Evolutionary conservation across 108 stramenopile genomes (phyloP).

Genomic region (Skeletonema grethae): DNA sequence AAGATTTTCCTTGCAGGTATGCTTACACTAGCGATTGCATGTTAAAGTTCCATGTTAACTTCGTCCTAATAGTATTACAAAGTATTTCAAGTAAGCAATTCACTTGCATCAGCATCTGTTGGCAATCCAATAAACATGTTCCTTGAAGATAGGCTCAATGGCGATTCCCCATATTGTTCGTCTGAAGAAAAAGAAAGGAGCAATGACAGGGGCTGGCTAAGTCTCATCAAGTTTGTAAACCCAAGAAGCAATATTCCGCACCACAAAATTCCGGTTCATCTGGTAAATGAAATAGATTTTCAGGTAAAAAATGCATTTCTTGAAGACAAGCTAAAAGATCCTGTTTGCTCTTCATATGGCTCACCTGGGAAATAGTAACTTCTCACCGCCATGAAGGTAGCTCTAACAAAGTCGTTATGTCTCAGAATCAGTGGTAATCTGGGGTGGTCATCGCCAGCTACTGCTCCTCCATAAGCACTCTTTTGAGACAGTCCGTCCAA

Average conservation of each 20-base stretch:
- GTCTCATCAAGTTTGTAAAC: neutral
- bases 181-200: neutral
- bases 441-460: constrained; percentile 43
- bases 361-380: constrained; percentile 1
- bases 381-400: constrained; percentile 50
- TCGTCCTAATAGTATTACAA: too few relatives aligned
- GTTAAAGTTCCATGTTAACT: too few relatives aligned
- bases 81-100: neutral
- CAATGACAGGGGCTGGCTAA: neutral
- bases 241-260: neutral
- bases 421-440: constrained; percentile 46
- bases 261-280: constrained; percentile 6
- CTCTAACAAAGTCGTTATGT: constrained; percentile 54
- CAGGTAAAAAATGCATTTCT: constrained; percentile 5
- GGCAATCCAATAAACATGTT: constrained; percentile 3
- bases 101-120: neutral
- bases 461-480: constrained; percentile 28
- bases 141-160: neutral
- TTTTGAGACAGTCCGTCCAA: constrained; percentile 40
- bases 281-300: neutral
- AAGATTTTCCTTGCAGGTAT: too few relatives aligned
- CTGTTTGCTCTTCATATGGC: neutral
- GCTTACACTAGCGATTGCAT: too few relatives aligned
- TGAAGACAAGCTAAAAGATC: constrained; percentile 6
- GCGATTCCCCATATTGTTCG: neutral